Base-by-base conservation (phyloP, 345 rosid species). In the Balakata baccata region DNA sequence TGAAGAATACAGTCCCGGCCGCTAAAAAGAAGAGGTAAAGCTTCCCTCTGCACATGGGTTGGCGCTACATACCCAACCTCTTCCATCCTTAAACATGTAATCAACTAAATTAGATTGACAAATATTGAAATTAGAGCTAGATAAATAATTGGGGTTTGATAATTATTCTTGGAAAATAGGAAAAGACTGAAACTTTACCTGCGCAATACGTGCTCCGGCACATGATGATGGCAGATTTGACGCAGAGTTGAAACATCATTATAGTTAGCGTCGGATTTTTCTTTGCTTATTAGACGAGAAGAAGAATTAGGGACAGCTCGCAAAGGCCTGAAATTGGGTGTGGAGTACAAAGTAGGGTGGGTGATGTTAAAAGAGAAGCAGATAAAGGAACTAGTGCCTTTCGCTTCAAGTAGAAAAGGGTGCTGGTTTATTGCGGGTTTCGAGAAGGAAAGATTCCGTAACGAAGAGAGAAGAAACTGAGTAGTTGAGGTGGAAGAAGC, bases 1-100 rank as follows among this genome's bases (percentile, higher is more conserved):
- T 94, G 98, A 74, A 94, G 92, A 37, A 94, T 83, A 79, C 93
- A 94, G 64, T 92, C 98, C 58, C 74, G 84, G 46, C 96, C 85
- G 0, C 84, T 83, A 74, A 94, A 88, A 71, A 94, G 83, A 78
- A 80, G 78, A 59, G 97, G 94, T 39, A 94, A 72, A 73, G 91
- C 94, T 80, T 92, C 86, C 71, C 80, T 81, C 84, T 89, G 98
- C 51, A 89, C 84, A 64, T 87, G 88, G 2, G 98, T 90, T 0
- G 98, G 87, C 14, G 75, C 45, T 0, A 82, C 63, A 85, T 81
- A 92, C 25, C 96, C 97, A 79, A 82, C 78, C 57, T 90, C 94
- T 72, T 87, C 96, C 79, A 82, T 82, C 83, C 92, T 91, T 82
- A 83, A 81, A 29, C 61, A 59, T 56, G 49, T 23, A 25, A 49